Base-by-base conservation (phyloP, 257 asterid species). In the Solanum chiquidenum region DNA sequence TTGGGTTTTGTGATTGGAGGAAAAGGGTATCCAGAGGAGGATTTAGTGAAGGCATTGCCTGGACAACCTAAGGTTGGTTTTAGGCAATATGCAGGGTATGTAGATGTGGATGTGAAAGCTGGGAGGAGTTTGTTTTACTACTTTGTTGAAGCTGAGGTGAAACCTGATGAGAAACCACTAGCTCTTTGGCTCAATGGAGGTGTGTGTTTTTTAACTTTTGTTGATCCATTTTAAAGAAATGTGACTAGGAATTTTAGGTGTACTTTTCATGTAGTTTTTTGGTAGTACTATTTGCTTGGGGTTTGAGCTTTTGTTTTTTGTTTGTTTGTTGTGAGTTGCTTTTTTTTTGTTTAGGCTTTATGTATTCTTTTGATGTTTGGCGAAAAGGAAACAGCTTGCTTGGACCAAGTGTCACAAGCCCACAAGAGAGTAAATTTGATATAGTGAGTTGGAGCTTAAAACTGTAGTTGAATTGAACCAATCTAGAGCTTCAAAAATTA, bases 121-220 rank as follows among this genome's bases (percentile, higher is more conserved):
- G 98, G 98, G 84, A 94, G 97, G 88, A 96, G 98, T 88, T 93
- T 96, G 90, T 96, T 95, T 91, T 96, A 96, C 89, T 96, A 96
- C 89, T 95, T 95, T 91, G 99, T 93, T 80, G 99, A 96, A 91
- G 98, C 99, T 90, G 96, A 87, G 14, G 89, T 90, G 40, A 92
- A 96, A 12, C 92, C 99, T 88, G 88, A 89, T 91, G 92, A 85
- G 69, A 96, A 94, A 84, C 99, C 99, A 38, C 95, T 96, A 11
- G 88, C 98, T 89, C 91, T 96, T 20, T 96, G 99, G 99, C 96
- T 96, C 86, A 96, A 96, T 94, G 99, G 99, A 94, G 99, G 99
- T 96, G 66, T 3, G 83, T 46, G 1, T 4, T 44, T 44, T 42
- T 18, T 46, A 4, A 55, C 64, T 42, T 40, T n/a, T 71, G 27